Percentiles rank a stretch among this genome's conserved stretches.
Conservation (phyloP, 495 filamentous ascomycete species). For the Penicillium cataractarum region DNA sequence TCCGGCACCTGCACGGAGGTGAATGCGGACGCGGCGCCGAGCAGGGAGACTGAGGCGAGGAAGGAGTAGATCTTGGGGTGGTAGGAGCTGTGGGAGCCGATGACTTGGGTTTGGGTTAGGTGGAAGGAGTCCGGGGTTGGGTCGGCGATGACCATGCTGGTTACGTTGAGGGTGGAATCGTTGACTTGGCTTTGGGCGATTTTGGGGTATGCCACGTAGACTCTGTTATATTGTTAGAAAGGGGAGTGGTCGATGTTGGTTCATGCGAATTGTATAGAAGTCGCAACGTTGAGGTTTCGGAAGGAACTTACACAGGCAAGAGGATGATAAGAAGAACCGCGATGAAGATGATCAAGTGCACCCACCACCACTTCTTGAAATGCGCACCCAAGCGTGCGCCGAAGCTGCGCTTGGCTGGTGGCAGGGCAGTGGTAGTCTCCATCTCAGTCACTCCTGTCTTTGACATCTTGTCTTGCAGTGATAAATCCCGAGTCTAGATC, state of each 20-base stretch:
- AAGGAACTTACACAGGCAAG: constrained; percentile 64
- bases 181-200: constrained; percentile 73
- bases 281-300: too few relatives aligned
- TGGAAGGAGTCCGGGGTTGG: constrained; percentile 60
- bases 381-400: constrained; percentile 45
- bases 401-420: constrained; percentile 36
- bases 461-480: constrained; percentile 36
- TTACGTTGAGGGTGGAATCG: constrained; percentile 62
- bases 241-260: neutral
- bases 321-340: constrained; percentile 61
- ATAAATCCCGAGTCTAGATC: constrained; percentile 5
- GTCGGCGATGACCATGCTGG: constrained; percentile 58
- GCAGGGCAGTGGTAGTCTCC: constrained; percentile 13
- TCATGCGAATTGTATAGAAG: neutral
- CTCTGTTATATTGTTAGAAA: constrained; percentile 43
- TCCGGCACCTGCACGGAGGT: constrained; percentile 59
- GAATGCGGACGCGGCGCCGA: constrained; percentile 56
- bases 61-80: constrained; percentile 61
- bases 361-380: constrained; percentile 72
- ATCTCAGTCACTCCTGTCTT: constrained; percentile 27
- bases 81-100: constrained; percentile 50
- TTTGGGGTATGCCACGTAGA: constrained; percentile 72
- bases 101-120: constrained; percentile 54
- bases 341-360: constrained; percentile 62
- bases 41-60: constrained; percentile 53